phyloP scores from a whole-genome alignment of 495 filamentous ascomycete genomes.

The Aspergillus incahuasiensis region DNA sequence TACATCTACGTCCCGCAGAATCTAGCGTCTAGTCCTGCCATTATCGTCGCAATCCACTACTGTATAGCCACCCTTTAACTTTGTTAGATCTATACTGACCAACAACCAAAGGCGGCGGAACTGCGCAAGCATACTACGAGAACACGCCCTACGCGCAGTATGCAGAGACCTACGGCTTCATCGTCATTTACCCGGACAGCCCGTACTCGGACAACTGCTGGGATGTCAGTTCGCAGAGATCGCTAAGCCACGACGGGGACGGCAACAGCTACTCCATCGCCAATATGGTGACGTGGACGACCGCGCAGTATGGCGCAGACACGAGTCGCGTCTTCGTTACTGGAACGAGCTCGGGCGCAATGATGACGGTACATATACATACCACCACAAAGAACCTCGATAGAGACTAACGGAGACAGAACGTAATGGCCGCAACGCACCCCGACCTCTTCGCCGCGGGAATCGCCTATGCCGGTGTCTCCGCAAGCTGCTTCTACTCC shows the following conservation, averaged over 20 bases:
- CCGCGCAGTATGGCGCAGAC: constrained; percentile 46
- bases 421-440: constrained; percentile 54
- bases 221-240: constrained; percentile 52
- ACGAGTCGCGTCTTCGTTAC: constrained; percentile 45
- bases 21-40: constrained; percentile 44
- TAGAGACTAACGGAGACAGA: constrained; percentile 19
- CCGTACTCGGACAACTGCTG: constrained; percentile 50
- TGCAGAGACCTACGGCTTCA: constrained; percentile 52
- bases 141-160: constrained; percentile 43
- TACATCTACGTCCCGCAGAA: constrained; percentile 53
- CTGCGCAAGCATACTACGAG: constrained; percentile 45
- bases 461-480: constrained; percentile 55
- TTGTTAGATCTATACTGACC: background rate
- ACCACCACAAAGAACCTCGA: background rate
- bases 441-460: constrained; percentile 55
- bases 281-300: constrained; percentile 55
- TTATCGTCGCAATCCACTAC: constrained; percentile 54
- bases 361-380: constrained; percentile 42
- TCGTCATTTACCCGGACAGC: constrained; percentile 52
- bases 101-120: constrained; percentile 39
- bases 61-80: constrained; percentile 3
- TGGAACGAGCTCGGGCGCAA: constrained; percentile 51
- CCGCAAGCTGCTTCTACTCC: constrained; percentile 55
- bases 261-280: constrained; percentile 55
- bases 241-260: constrained; percentile 54